A percentile compares a stretch with the other conserved stretches of the same genome.
Conservation (phyloP, 495 filamentous ascomycete species). For the Thermothielavioides terrestris region DNA sequence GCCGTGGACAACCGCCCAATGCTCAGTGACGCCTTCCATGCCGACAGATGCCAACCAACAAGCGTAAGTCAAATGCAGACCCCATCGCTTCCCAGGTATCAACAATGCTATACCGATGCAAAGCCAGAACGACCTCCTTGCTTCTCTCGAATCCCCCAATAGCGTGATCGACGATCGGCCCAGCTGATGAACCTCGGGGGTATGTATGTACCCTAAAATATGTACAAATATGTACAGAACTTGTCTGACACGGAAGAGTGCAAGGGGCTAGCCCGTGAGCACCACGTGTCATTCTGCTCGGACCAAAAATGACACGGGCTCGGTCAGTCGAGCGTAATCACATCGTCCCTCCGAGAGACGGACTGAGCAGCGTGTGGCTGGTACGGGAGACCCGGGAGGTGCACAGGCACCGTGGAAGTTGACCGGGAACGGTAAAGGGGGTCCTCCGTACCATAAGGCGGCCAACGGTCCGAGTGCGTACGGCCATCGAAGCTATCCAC, state of each 20-base stretch:
- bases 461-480: not conserved
- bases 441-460: not conserved
- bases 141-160: not conserved
- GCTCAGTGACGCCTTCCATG: constrained; percentile 5
- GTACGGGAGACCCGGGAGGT: not conserved
- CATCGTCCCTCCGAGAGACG: not conserved
- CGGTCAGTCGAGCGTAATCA: constrained; percentile 7
- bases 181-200: not conserved
- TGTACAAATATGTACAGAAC: not conserved
- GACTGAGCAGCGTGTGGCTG: not conserved
- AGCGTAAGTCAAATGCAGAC: too few relatives aligned
- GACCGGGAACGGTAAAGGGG: constrained; percentile 1
- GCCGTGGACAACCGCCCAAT: not conserved
- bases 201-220: not conserved
- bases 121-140: not conserved
- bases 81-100: not conserved
- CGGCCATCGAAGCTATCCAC: not conserved
- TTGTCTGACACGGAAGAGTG: not conserved
- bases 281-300: too few relatives aligned
- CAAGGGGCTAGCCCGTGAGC: not conserved
- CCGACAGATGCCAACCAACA: not conserved
- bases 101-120: not conserved
- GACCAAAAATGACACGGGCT: not conserved
- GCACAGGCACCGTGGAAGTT: not conserved
- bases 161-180: not conserved